Evolutionary conservation across 192 early-diverging fungal species (phyloP).

Genomic region (Jimgerdemannia lactiflua): DNA sequence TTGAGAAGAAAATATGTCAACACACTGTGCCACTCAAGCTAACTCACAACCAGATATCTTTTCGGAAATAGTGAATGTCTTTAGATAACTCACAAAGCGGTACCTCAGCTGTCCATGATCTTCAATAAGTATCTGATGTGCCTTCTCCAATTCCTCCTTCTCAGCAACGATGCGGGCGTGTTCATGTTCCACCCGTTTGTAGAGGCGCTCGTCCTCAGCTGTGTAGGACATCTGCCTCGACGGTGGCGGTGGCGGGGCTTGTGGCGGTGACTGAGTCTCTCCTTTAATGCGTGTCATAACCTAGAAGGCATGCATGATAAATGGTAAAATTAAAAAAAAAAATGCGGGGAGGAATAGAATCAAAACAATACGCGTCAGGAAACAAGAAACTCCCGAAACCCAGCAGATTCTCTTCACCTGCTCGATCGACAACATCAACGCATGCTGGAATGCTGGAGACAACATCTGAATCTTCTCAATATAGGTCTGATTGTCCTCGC

Average conservation of each 20-base stretch:
- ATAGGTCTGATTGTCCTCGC: conserved; percentile 77
- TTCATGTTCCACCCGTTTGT: conserved; percentile 5
- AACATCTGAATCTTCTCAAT: conserved; percentile 84
- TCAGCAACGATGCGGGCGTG: conserved; percentile 45
- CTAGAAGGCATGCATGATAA: too few species aligned
- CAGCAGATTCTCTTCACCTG: conserved; percentile 45
- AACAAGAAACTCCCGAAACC: too few species aligned
- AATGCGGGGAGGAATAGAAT: too few species aligned
- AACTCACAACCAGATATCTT: not conserved
- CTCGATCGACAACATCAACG: conserved; percentile 92
- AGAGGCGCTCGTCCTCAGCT: too few species aligned
- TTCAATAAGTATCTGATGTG: conserved; percentile 40
- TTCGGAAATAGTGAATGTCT: too few species aligned
- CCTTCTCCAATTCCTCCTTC: conserved; percentile 59
- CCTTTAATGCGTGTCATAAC: conserved; percentile 14
- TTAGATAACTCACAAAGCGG: conserved; percentile 25
- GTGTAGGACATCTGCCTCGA: too few species aligned
- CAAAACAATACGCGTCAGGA: too few species aligned
- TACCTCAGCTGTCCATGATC: conserved; percentile 49
- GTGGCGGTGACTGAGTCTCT: not conserved
- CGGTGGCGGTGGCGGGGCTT: not conserved
- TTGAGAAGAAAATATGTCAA: conserved; percentile 24
- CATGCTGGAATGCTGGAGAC: conserved; percentile 67
- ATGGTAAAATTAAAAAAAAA: too few species aligned
- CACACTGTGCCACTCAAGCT: conserved; percentile 3